These are phyloP conservation scores for Trichomonascaceae sp. DNA, from an alignment of 1,139 yeast species.

Conservation along the genomic window DNA sequence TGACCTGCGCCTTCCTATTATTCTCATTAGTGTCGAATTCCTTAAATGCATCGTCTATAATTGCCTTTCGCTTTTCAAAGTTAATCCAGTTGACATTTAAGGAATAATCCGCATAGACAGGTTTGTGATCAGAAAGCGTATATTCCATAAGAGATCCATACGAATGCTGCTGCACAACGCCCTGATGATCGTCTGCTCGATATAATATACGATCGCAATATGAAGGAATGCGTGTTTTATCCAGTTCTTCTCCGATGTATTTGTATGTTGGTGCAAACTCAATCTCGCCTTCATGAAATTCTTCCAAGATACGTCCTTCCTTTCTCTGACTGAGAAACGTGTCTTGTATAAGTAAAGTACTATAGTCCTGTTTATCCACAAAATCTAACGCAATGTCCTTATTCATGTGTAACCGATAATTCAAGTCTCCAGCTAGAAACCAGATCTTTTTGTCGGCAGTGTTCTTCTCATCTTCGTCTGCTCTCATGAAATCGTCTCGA, in stretches of 20 bases:
- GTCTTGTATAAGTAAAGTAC: constrained; percentile 49
- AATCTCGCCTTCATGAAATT: constrained; percentile 59
- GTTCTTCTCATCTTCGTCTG: neutral
- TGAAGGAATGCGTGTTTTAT: constrained; percentile 57
- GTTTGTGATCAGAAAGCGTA: constrained; percentile 65
- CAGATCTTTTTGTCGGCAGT: constrained; percentile 25
- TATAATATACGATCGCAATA: constrained; percentile 70
- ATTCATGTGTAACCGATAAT: constrained; percentile 54
- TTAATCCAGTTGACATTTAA: constrained; percentile 46
- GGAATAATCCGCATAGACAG: constrained; percentile 53
- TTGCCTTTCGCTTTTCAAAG: constrained; percentile 32
- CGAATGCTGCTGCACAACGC: constrained; percentile 3
- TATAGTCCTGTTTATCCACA: constrained; percentile 40
- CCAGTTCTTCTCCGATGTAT: constrained; percentile 31
- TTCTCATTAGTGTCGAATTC: constrained; percentile 41
- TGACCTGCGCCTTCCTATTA: constrained; percentile 36
- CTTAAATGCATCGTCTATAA: constrained; percentile 35
- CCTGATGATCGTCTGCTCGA: constrained; percentile 13
- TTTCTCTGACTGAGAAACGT: constrained; percentile 51
- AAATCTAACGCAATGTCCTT: constrained; percentile 40
- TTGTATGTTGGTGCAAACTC: constrained; percentile 75
- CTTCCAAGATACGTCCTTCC: constrained; percentile 49
- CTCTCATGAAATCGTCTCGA: constrained; percentile 6
- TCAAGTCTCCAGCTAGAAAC: constrained; percentile 67
- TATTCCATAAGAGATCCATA: constrained; percentile 19